Evolutionary conservation across 169 alveolate genomes (phyloP), one percentile per base, ranked within the genome.

Genomic region (Cryptosporidium baileyi): DNA sequence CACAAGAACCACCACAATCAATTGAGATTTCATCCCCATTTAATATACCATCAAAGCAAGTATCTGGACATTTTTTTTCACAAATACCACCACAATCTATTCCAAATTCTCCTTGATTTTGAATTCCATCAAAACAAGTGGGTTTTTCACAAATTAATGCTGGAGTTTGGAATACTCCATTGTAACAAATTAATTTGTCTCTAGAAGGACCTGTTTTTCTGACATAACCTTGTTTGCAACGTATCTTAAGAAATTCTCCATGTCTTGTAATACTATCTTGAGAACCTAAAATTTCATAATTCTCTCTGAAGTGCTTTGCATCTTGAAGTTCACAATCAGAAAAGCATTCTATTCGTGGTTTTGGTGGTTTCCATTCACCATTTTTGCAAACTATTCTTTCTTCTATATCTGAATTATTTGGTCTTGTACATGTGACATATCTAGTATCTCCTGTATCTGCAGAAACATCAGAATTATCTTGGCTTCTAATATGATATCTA

Each of bases 61-160:
- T 51, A 1, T 63, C 88, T 1, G 82, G 80, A 61, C 89, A 81
- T 45, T 32, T 47, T 38, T 36, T 60, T 17, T 51, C 52, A n/a
- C 89, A 81, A 11, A 24, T 36, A 4, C 89, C 89, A 17, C 89
- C 89, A 47, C 89, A 81, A 19, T 81, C 89, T 9, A 81, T 41
- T 65, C 89, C 89, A 22, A 34, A 57, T 28, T 81, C 89, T 13
- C 88, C 89, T 24, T 60, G 90, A 8, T 65, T 79, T 30, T 63
- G 81, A 15, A 81, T 62, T 22, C 82, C 82, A 26, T 81, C 89
- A 49, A 44, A 52, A 22, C 89, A 81, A 60, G 43, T 74, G 5
- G 85, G 85, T 7, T 36, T 51, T n/a, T 74, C 74, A 43, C 85
- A 74, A 36, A 74, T 74, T 24, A 74, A 26, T 0, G 44, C 43